Conservation (phyloP, 2,329 filamentous ascomycete genomes). For the Hypoxylon sp. region DNA sequence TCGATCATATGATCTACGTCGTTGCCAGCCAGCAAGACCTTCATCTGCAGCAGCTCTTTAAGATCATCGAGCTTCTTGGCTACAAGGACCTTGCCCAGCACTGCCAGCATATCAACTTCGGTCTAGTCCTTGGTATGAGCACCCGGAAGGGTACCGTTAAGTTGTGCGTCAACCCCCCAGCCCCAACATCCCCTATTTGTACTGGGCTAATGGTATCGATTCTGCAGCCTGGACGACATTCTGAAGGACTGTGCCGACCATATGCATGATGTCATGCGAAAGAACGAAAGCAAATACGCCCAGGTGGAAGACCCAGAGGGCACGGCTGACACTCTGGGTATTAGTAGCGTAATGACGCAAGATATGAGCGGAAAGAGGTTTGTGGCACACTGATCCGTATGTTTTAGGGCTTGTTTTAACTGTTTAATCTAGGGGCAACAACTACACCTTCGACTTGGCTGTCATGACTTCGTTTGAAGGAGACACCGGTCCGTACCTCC, state of each 20-base stretch:
- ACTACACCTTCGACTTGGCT: conserved; percentile 72
- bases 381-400: conserved; percentile 36
- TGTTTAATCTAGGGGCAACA: conserved; percentile 48
- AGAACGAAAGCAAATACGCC: conserved; percentile 87
- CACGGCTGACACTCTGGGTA: conserved; percentile 87
- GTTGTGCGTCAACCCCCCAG: conserved; percentile 34
- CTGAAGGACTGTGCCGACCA: conserved; percentile 83
- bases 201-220: conserved; percentile 5
- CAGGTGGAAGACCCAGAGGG: conserved; percentile 85
- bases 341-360: conserved; percentile 96
- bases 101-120: conserved; percentile 79
- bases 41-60: conserved; percentile 78
- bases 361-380: conserved; percentile 96
- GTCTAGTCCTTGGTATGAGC: conserved; percentile 74
- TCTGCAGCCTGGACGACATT: conserved; percentile 63
- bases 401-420: conserved; percentile 45
- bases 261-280: conserved; percentile 97
- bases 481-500: conserved; percentile 76
- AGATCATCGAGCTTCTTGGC: conserved; percentile 76
- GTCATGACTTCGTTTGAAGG: conserved; percentile 78
- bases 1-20: conserved; percentile 84
- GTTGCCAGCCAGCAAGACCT: conserved; percentile 76
- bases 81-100: conserved; percentile 72
- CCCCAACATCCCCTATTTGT: neutral
- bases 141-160: conserved; percentile 74